Conservation (phyloP, 2,329 filamentous ascomycete species). For the Phaeoacremonium minimum region DNA sequence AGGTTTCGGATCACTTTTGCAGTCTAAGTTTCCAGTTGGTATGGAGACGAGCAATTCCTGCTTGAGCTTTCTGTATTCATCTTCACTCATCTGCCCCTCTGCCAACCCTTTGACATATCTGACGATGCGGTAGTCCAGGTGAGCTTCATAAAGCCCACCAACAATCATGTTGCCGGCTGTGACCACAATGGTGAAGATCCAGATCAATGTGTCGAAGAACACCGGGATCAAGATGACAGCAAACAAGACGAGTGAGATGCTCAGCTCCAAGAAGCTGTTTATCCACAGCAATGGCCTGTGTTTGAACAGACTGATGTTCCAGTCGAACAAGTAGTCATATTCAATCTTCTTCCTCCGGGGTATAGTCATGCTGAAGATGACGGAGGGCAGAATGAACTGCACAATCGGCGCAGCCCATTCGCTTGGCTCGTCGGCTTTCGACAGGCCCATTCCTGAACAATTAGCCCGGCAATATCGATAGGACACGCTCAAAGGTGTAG, state of each 20-base stretch:
- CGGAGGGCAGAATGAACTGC: slow-evolving; percentile 18
- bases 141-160: slow-evolving; percentile 22
- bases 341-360: slow-evolving; percentile 16
- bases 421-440: slow-evolving; percentile 11
- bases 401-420: slow-evolving; percentile 20
- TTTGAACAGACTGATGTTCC: neutral
- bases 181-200: slow-evolving; percentile 50
- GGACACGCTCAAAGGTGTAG: neutral
- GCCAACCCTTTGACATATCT: slow-evolving; percentile 13
- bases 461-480: neutral
- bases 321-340: neutral
- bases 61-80: slow-evolving; percentile 14
- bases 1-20: slow-evolving; percentile 1
- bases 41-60: slow-evolving; percentile 19
- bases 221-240: slow-evolving; percentile 72
- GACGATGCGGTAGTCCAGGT: slow-evolving; percentile 18
- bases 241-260: neutral
- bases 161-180: slow-evolving; percentile 22
- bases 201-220: slow-evolving; percentile 79
- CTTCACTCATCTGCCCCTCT: slow-evolving; percentile 12
- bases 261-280: neutral
- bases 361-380: slow-evolving; percentile 20
- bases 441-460: neutral
- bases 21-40: slow-evolving; percentile 19
- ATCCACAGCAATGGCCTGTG: neutral